Conservation (phyloP, 139 green algal species). For the Gonium pectorale region DNA sequence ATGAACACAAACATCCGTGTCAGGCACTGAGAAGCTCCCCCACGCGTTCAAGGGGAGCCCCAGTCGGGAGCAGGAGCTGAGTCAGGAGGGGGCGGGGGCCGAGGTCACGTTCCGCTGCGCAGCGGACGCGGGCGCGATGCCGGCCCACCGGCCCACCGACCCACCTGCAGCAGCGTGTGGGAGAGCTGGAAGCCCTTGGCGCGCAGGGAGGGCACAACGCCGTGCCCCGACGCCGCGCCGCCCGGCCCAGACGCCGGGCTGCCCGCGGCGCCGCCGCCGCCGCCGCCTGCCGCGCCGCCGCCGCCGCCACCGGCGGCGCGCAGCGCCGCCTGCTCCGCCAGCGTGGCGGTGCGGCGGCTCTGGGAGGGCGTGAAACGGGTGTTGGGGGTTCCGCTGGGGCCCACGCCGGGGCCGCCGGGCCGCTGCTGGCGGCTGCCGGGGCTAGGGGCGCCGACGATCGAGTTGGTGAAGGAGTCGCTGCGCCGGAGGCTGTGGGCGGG, state of each 20-base stretch:
- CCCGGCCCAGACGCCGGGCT: not conserved
- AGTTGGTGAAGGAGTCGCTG: constrained; percentile 13
- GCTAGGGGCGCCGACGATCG: not conserved
- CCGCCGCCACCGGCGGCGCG: constrained; percentile 1
- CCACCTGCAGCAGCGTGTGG: constrained; percentile 43
- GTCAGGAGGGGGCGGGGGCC: too few species aligned
- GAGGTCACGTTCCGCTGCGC: too few species aligned
- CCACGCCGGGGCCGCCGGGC: not conserved
- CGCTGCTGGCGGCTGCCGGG: not conserved
- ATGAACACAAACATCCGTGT: too few species aligned
- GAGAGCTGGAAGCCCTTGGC: constrained; percentile 42
- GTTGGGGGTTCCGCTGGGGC: not conserved
- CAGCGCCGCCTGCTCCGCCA: not conserved
- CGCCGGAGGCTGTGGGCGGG: not conserved
- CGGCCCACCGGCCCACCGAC: too few species aligned
- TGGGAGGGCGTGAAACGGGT: not conserved
- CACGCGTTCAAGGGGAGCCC: too few species aligned
- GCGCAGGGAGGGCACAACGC: constrained; percentile 18
- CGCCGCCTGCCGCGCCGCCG: not conserved
- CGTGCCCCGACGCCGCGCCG: not conserved
- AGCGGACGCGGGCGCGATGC: too few species aligned
- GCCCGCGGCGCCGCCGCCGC: not conserved
- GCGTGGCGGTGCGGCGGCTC: not conserved
- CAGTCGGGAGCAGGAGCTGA: too few species aligned
- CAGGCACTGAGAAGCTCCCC: too few species aligned